Evolutionary conservation across 139 green algal species (phyloP), one percentile per base, ranked within the genome.

Genomic region (Tetraselmis striata): DNA sequence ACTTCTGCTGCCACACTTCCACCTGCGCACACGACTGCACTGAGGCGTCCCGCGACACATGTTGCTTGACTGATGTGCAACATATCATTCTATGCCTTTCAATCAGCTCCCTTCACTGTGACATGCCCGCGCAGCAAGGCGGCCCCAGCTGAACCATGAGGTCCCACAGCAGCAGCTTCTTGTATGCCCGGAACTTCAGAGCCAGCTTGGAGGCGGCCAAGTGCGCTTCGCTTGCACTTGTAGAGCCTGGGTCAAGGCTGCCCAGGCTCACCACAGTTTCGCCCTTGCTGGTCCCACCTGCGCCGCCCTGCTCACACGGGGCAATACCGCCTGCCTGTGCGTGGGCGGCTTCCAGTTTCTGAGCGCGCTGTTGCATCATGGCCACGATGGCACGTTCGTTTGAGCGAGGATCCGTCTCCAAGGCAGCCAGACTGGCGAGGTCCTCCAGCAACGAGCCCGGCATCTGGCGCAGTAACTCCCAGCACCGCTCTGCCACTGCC

Each of bases 81-180:
- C n/a, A n/a, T n/a, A n/a, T n/a, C n/a, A n/a, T n/a, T n/a, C n/a
- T n/a, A n/a, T n/a, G n/a, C n/a, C n/a, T n/a, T n/a, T n/a, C n/a
- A n/a, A n/a, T n/a, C n/a, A n/a, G n/a, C n/a, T n/a, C n/a, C n/a
- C n/a, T n/a, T n/a, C n/a, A n/a, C n/a, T n/a, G n/a, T n/a, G n/a
- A n/a, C n/a, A n/a, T n/a, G n/a, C n/a, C n/a, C n/a, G n/a, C n/a
- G n/a, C n/a, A n/a, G n/a, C n/a, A n/a, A n/a, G 45, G 45, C 18
- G 45, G 45, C 45, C 45, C 45, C 45, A 67, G 45, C 11, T 67
- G 11, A 18, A 67, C 45, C 32, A 86, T 29, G 59, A 75, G 78
- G 27, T 86, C 83, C 32, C 32, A 76, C 29, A 86, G 83, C 1
- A 81, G 74, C 82, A 84, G 31, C 67, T 88, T 86, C 67, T 88